phyloP scores from a whole-genome alignment of 2,329 filamentous ascomycete species.

The Ceratocystis ficicola region DNA sequence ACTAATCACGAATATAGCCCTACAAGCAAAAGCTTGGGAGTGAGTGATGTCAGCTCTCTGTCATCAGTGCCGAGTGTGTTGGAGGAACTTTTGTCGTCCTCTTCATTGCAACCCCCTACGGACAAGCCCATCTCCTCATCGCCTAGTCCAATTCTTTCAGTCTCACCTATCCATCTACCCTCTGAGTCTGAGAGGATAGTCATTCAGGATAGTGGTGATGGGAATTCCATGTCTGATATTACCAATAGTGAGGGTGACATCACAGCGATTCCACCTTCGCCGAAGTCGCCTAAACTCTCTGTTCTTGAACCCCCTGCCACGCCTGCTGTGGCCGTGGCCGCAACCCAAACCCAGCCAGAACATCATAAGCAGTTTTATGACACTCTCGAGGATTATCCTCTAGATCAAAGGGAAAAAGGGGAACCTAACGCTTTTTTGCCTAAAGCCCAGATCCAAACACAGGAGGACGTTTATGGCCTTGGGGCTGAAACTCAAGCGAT shows the following conservation, averaged over 20 bases:
- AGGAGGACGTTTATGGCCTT: constrained; percentile 25
- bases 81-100: background rate
- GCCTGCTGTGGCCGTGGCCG: background rate
- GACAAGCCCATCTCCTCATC: background rate
- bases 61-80: background rate
- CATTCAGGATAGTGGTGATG: constrained; percentile 4
- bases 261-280: background rate
- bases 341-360: background rate
- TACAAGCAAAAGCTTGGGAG: background rate
- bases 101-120: background rate
- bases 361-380: background rate
- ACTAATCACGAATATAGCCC: background rate
- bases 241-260: constrained; percentile 1
- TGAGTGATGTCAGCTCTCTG: background rate
- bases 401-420: background rate
- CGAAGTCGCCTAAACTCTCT: background rate
- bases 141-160: background rate
- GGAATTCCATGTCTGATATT: constrained; percentile 3
- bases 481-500: constrained; percentile 28
- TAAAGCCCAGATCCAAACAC: background rate
- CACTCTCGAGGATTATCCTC: background rate
- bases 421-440: background rate
- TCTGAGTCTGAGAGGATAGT: background rate
- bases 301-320: background rate
- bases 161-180: background rate